Percentiles rank a stretch among this genome's conserved stretches.
phyloP scores from a whole-genome alignment of 2,329 filamentous ascomycete species.

The Xylaria sp. region DNA sequence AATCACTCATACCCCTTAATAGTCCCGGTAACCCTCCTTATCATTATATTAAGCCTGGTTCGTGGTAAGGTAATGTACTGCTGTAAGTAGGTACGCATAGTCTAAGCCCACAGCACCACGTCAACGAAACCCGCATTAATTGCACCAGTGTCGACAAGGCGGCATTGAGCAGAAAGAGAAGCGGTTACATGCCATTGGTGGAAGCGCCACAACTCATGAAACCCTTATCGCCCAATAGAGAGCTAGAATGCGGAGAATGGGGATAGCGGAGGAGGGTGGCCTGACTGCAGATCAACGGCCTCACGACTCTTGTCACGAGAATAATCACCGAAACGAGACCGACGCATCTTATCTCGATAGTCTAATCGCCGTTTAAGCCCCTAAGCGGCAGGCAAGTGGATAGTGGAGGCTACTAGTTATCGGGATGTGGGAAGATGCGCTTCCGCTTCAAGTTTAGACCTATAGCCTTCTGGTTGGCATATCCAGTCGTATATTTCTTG shows the following conservation, averaged over 20 bases:
- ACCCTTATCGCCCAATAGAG: slow-evolving; percentile 11
- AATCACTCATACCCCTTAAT: background rate
- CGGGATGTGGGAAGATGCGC: slow-evolving; percentile 4
- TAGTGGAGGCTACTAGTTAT: background rate
- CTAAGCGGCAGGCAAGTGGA: background rate
- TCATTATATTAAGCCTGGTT: background rate
- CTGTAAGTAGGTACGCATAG: too few species aligned
- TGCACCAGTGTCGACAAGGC: background rate
- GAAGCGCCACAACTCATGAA: background rate
- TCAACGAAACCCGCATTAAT: background rate
- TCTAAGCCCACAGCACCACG: background rate
- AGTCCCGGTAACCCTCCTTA: background rate
- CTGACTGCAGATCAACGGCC: background rate
- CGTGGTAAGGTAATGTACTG: background rate
- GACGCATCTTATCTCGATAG: background rate
- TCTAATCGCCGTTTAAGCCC: background rate
- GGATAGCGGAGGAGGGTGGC: background rate
- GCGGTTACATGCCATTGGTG: background rate
- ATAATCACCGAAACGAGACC: background rate
- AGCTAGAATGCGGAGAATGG: background rate
- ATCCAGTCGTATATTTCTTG: too few species aligned
- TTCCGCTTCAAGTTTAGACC: background rate
- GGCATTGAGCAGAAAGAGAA: background rate
- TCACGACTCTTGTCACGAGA: background rate
- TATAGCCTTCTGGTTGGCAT: background rate